A percentile compares a stretch with the other conserved stretches of the same genome.
Evolutionary conservation across 495 filamentous ascomycete genomes (phyloP).

Genomic region (Xylaria curta): DNA sequence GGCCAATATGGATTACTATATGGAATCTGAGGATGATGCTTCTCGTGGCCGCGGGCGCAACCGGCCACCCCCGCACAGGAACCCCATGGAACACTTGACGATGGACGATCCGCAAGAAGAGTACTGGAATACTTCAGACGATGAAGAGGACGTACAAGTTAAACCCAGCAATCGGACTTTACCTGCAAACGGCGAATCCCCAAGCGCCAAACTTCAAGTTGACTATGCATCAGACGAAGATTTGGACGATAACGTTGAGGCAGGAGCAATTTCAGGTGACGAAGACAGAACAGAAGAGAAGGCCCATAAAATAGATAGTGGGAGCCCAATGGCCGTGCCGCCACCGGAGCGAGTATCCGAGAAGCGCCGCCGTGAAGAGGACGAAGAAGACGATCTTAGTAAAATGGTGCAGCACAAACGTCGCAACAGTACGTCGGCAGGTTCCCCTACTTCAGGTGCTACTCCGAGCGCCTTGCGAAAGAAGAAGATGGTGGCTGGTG

Average conservation of each 20-base stretch:
- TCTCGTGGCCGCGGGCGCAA: slow-evolving; percentile 66
- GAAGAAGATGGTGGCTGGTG: slow-evolving; percentile 37
- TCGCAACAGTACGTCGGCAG: slow-evolving; percentile 58
- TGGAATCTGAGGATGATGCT: slow-evolving; percentile 56
- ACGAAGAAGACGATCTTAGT: slow-evolving; percentile 81
- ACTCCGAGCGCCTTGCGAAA: slow-evolving; percentile 32
- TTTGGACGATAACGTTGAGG: slow-evolving; percentile 55
- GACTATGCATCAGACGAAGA: slow-evolving; percentile 93
- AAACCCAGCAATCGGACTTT: slow-evolving; percentile 39
- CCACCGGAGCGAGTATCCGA: slow-evolving; percentile 83
- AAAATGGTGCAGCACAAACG: slow-evolving; percentile 75
- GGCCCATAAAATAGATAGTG: slow-evolving; percentile 30
- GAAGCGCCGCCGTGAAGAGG: slow-evolving; percentile 88
- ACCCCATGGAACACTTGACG: slow-evolving; percentile 68
- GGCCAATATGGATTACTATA: slow-evolving; percentile 60
- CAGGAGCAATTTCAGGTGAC: slow-evolving; percentile 47
- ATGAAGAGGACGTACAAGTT: slow-evolving; percentile 70
- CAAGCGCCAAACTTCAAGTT: slow-evolving; percentile 75
- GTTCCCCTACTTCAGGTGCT: slow-evolving; percentile 34
- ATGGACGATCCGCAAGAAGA: slow-evolving; percentile 88
- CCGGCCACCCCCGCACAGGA: slow-evolving; percentile 68
- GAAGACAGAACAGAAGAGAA: slow-evolving; percentile 49
- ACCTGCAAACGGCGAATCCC: slow-evolving; percentile 57
- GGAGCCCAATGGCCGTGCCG: slow-evolving; percentile 42
- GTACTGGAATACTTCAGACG: slow-evolving; percentile 93